A percentile compares a stretch with the other conserved stretches of the same genome.
phyloP scores from a whole-genome alignment of 129 eudicot genomes.

The Tagetes erecta region DNA sequence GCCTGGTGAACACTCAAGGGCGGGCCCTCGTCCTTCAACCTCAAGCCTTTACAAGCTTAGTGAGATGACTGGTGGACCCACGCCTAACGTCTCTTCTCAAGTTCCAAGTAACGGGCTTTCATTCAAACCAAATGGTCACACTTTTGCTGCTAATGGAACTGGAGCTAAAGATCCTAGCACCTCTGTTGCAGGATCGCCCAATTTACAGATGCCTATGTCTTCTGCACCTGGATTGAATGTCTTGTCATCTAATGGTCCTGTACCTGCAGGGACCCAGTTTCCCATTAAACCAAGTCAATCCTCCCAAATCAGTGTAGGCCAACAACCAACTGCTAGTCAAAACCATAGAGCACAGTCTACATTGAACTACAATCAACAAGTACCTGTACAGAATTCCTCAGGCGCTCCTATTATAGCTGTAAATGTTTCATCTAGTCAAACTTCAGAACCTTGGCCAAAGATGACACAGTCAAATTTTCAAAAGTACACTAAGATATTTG shows the following conservation, averaged over 20 bases:
- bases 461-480: conserved; percentile 74
- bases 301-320: conserved; percentile 26
- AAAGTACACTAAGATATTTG: conserved; percentile 80
- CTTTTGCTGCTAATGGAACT: conserved; percentile 27
- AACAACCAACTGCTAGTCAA: conserved; percentile 47
- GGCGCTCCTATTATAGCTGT: conserved; percentile 38
- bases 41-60: conserved; percentile 40
- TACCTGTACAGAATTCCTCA: conserved; percentile 33
- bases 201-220: conserved; percentile 34
- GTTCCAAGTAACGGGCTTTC: conserved; percentile 35
- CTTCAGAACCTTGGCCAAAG: conserved; percentile 76
- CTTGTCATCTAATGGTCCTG: conserved; percentile 41
- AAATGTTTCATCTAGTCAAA: conserved; percentile 38
- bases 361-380: conserved; percentile 45
- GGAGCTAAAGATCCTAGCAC: conserved; percentile 45
- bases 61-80: conserved; percentile 40
- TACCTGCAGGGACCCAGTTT: conserved; percentile 41
- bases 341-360: conserved; percentile 44
- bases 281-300: conserved; percentile 1
- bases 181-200: conserved; percentile 43
- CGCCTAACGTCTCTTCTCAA: conserved; percentile 37
- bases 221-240: conserved; percentile 38
- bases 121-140: conserved; percentile 40
- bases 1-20: conserved; percentile 42
- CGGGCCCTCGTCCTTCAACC: conserved; percentile 29